Percentiles rank a stretch among this genome's conserved stretches.
Evolutionary conservation across 306 rosid species (phyloP).

Genomic region (Hylodesmum podocarpum): DNA sequence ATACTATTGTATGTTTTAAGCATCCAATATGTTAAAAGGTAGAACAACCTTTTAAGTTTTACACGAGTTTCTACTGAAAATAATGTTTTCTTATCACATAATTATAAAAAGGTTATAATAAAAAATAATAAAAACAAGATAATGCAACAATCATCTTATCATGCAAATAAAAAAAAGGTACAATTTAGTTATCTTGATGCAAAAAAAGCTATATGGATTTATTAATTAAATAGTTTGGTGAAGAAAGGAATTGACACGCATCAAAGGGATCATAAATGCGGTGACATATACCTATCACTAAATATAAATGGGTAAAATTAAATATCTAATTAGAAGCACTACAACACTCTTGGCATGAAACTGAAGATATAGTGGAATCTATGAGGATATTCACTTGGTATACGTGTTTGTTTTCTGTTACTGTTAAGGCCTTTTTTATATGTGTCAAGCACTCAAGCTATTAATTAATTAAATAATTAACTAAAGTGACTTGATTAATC

Average conservation of each 20-base stretch:
- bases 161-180: not conserved
- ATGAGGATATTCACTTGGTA: constrained; percentile 25
- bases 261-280: not conserved
- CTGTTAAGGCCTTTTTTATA: not conserved
- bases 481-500: not conserved
- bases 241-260: not conserved
- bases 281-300: constrained; percentile 15
- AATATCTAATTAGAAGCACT: not conserved
- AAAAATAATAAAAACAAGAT: not conserved
- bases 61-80: not conserved
- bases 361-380: constrained; percentile 13
- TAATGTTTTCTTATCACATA: not conserved
- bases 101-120: not conserved
- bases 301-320: not conserved
- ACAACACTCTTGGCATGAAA: not conserved
- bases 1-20: too few species aligned
- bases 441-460: not conserved
- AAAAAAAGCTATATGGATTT: too few species aligned
- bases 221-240: not conserved
- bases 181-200: not conserved
- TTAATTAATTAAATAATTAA: not conserved
- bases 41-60: not conserved
- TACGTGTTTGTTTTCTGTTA: not conserved
- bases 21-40: not conserved
- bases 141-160: not conserved